phyloP scores from a whole-genome alignment of 2,329 filamentous ascomycete genomes.

The Diaporthe citri region DNA sequence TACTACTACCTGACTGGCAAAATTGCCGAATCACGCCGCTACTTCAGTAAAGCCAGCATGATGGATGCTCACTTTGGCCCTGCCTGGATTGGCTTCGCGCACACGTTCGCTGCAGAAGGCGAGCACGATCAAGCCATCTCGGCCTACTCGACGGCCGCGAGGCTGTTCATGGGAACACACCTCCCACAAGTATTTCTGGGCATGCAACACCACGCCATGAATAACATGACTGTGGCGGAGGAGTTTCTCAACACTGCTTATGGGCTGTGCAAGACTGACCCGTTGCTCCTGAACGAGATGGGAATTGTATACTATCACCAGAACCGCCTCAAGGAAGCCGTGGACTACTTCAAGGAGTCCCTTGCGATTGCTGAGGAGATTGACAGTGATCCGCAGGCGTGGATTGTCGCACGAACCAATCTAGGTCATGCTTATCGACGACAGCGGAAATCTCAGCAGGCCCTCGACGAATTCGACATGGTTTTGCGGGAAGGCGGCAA shows the following conservation, averaged over 20 bases:
- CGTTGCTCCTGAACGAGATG: constrained; percentile 93
- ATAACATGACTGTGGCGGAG: constrained; percentile 92
- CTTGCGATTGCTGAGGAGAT: constrained; percentile 84
- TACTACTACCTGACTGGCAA: constrained; percentile 94
- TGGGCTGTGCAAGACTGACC: constrained; percentile 84
- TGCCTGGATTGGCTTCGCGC: constrained; percentile 98
- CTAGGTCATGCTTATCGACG: constrained; percentile 89
- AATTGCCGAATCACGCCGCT: constrained; percentile 92
- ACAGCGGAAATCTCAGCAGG: constrained; percentile 75
- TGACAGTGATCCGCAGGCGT: constrained; percentile 84
- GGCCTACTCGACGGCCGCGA: constrained; percentile 94
- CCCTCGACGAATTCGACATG: constrained; percentile 86
- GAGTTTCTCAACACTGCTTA: constrained; percentile 96
- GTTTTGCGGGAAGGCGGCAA: constrained; percentile 87
- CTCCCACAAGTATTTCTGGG: constrained; percentile 95
- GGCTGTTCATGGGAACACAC: constrained; percentile 96
- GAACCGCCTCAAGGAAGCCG: constrained; percentile 80
- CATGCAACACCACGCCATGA: constrained; percentile 97
- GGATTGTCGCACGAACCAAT: constrained; percentile 88
- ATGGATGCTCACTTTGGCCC: constrained; percentile 98
- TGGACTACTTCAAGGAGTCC: constrained; percentile 82
- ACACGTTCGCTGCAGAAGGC: constrained; percentile 97
- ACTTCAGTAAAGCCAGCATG: constrained; percentile 97
- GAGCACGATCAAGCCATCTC: constrained; percentile 99
- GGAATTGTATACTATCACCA: constrained; percentile 97